Evolutionary conservation across 257 asterid genomes (phyloP), one percentile per base, ranked within the genome.

Genomic region (Parsonsia alboflavescens): DNA sequence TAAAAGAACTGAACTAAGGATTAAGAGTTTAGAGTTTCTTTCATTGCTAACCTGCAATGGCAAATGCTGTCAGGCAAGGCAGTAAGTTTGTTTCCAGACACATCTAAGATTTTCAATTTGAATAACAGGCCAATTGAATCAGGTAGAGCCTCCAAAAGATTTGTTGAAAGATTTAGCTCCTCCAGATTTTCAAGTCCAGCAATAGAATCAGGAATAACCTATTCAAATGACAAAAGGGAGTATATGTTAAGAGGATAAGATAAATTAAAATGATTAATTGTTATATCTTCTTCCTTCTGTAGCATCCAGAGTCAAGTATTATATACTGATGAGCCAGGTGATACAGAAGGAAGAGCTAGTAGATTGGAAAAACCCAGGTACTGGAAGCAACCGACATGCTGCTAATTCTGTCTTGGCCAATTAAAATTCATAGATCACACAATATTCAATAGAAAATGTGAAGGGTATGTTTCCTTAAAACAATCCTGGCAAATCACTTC

Each of bases 31-130:
- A 21, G 50, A 46, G 62, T 69, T 49, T 50, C 44, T 10, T 68
- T 30, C 30, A 49, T 13, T 22, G 13, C 54, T 28, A 49, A 91
- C 97, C 96, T 85, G 96, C 98, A 94, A 41, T 85, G 95, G 77
- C 88, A 90, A 67, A 94, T 91, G 82, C 97, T 89, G 82, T 94
- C 96, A 22, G 98, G 95, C 77, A 94, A 86, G 71, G 89, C 81
- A 50, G 76, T 79, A 63, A 94, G 96, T 82, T 84, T 86, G 89
- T 94, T 94, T n/a, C 89, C 82, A 7, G 97, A 91, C 67, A 90
- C 82, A 83, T 94, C 84, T 65, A 94, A 76, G 79, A 84, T 74
- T 80, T 83, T 86, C 87, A 94, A 74, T 77, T 82, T 89, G 36
- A 84, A 82, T 84, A 92, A 72, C 73, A 90, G 78, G 56, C 98